Evolutionary conservation across 1,284 basidiomycete genomes (phyloP), one percentile per base, ranked within the genome.

Genomic region (Trametes hirsuta): DNA sequence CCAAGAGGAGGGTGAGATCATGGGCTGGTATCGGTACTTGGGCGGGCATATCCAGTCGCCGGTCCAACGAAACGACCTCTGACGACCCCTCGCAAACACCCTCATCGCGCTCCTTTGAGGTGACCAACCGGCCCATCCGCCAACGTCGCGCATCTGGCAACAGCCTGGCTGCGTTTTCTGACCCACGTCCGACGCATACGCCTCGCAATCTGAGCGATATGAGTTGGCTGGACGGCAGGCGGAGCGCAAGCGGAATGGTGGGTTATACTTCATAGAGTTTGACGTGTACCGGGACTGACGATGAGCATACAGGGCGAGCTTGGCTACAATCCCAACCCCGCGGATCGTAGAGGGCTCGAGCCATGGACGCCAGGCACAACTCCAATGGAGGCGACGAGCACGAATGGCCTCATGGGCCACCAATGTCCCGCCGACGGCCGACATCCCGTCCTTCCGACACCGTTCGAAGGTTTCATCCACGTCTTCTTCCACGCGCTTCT

Each of bases 141-240:
- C 72, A 70, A 36, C 82, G 81, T 25, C 79, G 77, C 62, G 72
- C 75, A 14, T 84, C 81, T 59, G 78, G 70, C 21, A 79, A 81
- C 59, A 82, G 80, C 64, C 75, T 81, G n/a, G 73, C 76, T 42
- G 77, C 69, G 6, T 69, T 75, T 73, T 69, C 79, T 70, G 69
- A 76, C 69, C 67, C 74, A 55, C 69, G 76, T 70, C 68, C 73
- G 60, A 72, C 75, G 56, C 77, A 76, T 41, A 72, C 77, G 54
- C 81, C 71, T 62, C 77, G 83, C 58, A 85, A 81, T 62, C 76
- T 91, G 37, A 83, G 84, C 39, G 87, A 92, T 67, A 77, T 90
- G 58, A 88, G 89, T 68, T 93, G 90, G 90, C 75, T 91, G 24
- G 81, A 87, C 59, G 81, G 87, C 46, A 80, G 90, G 53, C 81